Base-by-base conservation (phyloP, 1,284 basidiomycete species). In the Singerocomus inundabilis region DNA sequence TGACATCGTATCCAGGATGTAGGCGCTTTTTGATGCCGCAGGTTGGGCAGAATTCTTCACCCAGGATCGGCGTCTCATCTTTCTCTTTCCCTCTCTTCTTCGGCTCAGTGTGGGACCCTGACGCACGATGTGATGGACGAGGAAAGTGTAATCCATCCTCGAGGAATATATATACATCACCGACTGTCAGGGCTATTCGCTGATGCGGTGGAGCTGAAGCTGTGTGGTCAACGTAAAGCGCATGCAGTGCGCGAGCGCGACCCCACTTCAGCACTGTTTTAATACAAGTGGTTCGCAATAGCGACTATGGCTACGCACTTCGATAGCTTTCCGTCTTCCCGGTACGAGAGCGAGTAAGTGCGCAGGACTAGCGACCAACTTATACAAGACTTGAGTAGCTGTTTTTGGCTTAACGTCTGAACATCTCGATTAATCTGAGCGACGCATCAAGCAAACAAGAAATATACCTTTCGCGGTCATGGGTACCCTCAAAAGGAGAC, bases 311-410 rank as follows among this genome's bases (percentile, higher is more conserved):
- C 7, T 33, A 61, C 75, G 51, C 47, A 85, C 85, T 71, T 88
- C 84, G 10, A 88, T 81, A 1, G 86, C 82, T 65, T 87, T 86
- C 48, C 81, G 73, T 48, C 84, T 77, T 26, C 85, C 86, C 39
- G 72, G 61, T 15, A 80, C 63, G 18, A 85, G 67, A 21, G 59
- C 62, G 18, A 70, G 70, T 25, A 84, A 73, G 29, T 82, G 74
- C 8, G 70, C 54, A 1, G 70, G 68, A 7, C 69, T 72, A 5
- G 76, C 45, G 4, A 76, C 77, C n/a, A 85, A 62, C 51, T 67
- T 78, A 57, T 86, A 88, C 1, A 82, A 74, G 8, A 82, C 57
- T 31, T 62, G 64, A 16, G 60, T 44, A 11, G 62, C 61, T 38
- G 62, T 62, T 49, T 70, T 72, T 24, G 63, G 61, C 53, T 73